Percentiles rank a stretch among this genome's conserved stretches.
These are phyloP conservation scores for Colletotrichum euphorbiae DNA, from an alignment of 2,329 filamentous ascomycete species.

Conservation along the genomic window DNA sequence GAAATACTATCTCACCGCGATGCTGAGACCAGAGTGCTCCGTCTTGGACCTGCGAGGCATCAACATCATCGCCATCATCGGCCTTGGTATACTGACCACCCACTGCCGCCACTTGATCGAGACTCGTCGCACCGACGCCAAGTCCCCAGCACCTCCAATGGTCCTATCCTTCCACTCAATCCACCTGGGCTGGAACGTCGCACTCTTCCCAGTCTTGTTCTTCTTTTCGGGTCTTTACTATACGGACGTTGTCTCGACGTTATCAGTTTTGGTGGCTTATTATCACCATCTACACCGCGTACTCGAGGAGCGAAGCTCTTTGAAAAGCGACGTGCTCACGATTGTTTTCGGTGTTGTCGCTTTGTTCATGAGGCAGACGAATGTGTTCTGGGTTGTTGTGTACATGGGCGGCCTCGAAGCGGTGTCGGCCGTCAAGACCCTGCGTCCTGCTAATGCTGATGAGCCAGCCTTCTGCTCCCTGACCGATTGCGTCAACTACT, in stretches of 20 bases:
- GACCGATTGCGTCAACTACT: conserved; percentile 52
- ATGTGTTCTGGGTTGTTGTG: conserved; percentile 93
- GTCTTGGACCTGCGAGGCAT: conserved; percentile 59
- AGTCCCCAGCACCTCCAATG: conserved; percentile 29
- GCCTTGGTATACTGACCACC: conserved; percentile 59
- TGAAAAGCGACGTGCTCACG: conserved; percentile 56
- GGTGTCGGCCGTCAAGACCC: conserved; percentile 61
- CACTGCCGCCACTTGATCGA: conserved; percentile 66
- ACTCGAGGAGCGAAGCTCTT: conserved; percentile 46
- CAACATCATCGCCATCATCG: conserved; percentile 58
- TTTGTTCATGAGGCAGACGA: conserved; percentile 89
- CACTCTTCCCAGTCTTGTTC: conserved; percentile 88
- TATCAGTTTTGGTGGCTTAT: conserved; percentile 79
- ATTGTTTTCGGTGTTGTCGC: conserved; percentile 72
- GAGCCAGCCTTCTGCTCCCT: conserved; percentile 49
- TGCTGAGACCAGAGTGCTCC: conserved; percentile 48
- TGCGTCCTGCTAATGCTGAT: conserved; percentile 49
- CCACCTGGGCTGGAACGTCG: conserved; percentile 81
- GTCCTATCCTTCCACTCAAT: conserved; percentile 56
- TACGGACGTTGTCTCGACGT: conserved; percentile 87
- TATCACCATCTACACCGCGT: conserved; percentile 64
- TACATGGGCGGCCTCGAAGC: conserved; percentile 75
- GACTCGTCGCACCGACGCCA: conserved; percentile 45
- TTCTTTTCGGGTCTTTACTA: conserved; percentile 98
- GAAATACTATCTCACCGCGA: conserved; percentile 46